Conservation (phyloP, 169 alveolate genomes). For the Plasmodium berghei region DNA sequence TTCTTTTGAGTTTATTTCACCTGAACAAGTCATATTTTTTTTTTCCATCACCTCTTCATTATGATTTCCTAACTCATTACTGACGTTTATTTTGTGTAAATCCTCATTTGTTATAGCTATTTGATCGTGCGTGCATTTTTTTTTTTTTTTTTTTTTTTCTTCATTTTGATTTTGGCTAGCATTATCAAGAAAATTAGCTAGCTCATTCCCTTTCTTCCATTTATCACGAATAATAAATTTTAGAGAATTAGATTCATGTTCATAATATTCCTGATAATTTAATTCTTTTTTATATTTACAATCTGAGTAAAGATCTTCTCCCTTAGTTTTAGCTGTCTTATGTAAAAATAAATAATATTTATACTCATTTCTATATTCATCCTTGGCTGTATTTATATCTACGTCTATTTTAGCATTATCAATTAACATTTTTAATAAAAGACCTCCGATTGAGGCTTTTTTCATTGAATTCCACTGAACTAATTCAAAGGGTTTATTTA, state of each 20-base stretch:
- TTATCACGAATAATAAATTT: slow-evolving; percentile 66
- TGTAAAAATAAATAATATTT: slow-evolving; percentile 59
- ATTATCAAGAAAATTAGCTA: slow-evolving; percentile 14
- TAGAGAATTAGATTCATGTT: slow-evolving; percentile 65
- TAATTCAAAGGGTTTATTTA: slow-evolving; percentile 46
- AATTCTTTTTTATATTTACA: slow-evolving; percentile 69
- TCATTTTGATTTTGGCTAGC: slow-evolving; percentile 23
- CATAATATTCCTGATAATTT: slow-evolving; percentile 51
- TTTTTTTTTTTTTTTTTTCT: slow-evolving; percentile 34
- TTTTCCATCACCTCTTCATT: too few relatives aligned
- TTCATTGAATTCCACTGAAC: slow-evolving; percentile 83
- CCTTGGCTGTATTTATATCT: slow-evolving; percentile 80
- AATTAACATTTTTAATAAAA: slow-evolving; percentile 80
- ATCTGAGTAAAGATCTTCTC: slow-evolving; percentile 16
- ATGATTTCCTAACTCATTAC: too few relatives aligned
- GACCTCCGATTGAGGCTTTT: slow-evolving; percentile 84
- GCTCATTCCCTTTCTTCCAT: slow-evolving; percentile 14
- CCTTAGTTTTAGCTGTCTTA: slow-evolving; percentile 52
- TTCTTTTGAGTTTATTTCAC: background rate
- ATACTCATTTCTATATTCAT: slow-evolving; percentile 78
- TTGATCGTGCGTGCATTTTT: background rate
- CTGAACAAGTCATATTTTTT: slow-evolving; percentile 24
- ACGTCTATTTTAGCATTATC: slow-evolving; percentile 82
- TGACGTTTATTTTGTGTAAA: too few relatives aligned
- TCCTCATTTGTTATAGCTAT: too few relatives aligned